Evolutionary conservation across 495 filamentous ascomycete species (phyloP), one percentile per base, ranked within the genome.

Genomic region (Hyaloscypha bicolor): DNA sequence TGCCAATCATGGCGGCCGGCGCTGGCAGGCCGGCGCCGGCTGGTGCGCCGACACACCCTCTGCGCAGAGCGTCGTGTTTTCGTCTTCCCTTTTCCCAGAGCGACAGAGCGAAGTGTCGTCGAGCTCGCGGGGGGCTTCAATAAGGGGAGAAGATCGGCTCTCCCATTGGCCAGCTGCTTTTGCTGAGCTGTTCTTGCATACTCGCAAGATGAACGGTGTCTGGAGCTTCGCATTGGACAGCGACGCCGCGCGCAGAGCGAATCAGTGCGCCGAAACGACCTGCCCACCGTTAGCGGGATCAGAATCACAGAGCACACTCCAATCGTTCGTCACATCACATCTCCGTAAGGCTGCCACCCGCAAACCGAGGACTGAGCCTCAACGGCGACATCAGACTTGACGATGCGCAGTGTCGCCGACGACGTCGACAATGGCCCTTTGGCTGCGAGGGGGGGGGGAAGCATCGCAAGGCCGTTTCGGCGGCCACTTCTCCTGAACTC

Each of bases 331-430:
- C 33, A 32, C 69, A 37, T 63, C 55, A 52, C 32, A 55, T 8
- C 52, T 51, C 37, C 55, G 65, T 70, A 72, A 72, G 70, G 76
- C 73, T 76, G 71, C 65, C 68, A 73, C 67, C 68, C 65, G 67
- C 25, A 14, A 67, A 45, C 71, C 39, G 53, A 55, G 48, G 29
- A 64, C 55, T 62, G 68, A 69, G 68, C 69, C 71, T 53, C 64
- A 68, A 63, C 60, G 30, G 42, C 45, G 51, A 63, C 59, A 48
- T 53, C 63, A 62, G 8, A 37, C 29, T 59, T 52, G 57, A 62
- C 42, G 29, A 63, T 51, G 33, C 30, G 22, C 22, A 65, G 29
- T 63, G 69, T 72, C 66, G 42, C 70, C 67, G 37, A 56, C 67
- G 64, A 65, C 67, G 30, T 58, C 62, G 67, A 59, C 69, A 65